Evolutionary conservation across 331 rosid species (phyloP), one percentile per base, ranked within the genome.

Genomic region (Ulmus americana): DNA sequence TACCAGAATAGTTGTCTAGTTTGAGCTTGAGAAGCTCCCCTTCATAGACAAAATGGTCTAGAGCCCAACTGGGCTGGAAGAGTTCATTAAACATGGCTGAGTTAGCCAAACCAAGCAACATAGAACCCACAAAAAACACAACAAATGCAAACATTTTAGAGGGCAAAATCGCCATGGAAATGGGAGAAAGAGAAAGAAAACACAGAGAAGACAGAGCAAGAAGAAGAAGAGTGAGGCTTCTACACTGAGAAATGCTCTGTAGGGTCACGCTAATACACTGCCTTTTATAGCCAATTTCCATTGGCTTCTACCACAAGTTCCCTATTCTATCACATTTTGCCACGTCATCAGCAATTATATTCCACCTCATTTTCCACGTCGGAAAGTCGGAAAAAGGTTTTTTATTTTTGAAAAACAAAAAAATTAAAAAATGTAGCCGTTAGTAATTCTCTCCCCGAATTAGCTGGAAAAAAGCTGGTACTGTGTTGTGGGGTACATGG

Each of bases 31-130:
- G 77, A 7, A 76, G 61, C 48, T 94, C 95, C 74, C 95, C 98
- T 56, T 87, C 94, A 15, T 87, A 70, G 43, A 10, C 20, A 64
- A 89, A 85, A 75, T 94, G 98, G 77, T 94, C 98, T 3, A 53
- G 14, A 22, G 97, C 97, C 98, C 98, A 94, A 53, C 76, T 46
- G 0, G 98, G 86, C 51, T 94, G 97, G 65, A 86, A 94, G 44
- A 94, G 97, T 39, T 94, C 81, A 0, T 82, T 95, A 55, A 94
- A 94, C 45, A 80, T 85, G 0, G 91, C 78, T 48, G 88, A 87
- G 80, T 75, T 66, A 53, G 49, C 90, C 11, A 63, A 55, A 16
- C 88, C 84, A 61, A 79, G 68, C 15, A 6, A 3, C 43, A 81
- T 45, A 59, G 85, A 46, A 68, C 81, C 81, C 64, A 85, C 60